Percentiles rank a stretch among this genome's conserved stretches.
Evolutionary conservation across 2,329 filamentous ascomycete species (phyloP).

Genomic region (Orbilia oligospora): DNA sequence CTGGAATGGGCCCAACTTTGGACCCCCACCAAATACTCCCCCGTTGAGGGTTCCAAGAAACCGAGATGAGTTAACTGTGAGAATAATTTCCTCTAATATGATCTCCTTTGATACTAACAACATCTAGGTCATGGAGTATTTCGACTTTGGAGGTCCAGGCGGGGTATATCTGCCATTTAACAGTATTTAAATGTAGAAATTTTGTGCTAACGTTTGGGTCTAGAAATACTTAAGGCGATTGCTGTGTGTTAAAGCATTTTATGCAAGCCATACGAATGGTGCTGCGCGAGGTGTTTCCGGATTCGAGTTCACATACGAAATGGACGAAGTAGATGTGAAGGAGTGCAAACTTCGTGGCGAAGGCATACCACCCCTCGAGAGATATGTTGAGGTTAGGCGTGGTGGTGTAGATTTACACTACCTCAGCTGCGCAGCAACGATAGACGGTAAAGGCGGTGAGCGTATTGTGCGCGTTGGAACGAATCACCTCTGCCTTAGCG

Average conservation of each 20-base stretch:
- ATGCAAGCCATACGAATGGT: conserved; percentile 56
- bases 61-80: conserved; percentile 56
- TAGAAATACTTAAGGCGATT: conserved; percentile 56
- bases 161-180: conserved; percentile 27
- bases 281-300: conserved; percentile 54
- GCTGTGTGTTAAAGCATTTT: conserved; percentile 57
- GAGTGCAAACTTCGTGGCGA: conserved; percentile 49
- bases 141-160: conserved; percentile 57
- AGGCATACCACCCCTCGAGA: conserved; percentile 11
- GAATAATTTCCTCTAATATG: neutral
- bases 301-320: conserved; percentile 59
- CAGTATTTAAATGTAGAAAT: neutral
- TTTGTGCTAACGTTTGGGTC: conserved; percentile 4
- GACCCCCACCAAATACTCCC: conserved; percentile 42
- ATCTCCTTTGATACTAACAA: conserved; percentile 15
- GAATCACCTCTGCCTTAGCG: conserved; percentile 57
- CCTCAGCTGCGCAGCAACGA: conserved; percentile 48
- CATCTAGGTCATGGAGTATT: conserved; percentile 56
- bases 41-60: conserved; percentile 54
- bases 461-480: conserved; percentile 53
- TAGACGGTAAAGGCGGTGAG: conserved; percentile 50
- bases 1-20: conserved; percentile 58
- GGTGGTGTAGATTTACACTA: conserved; percentile 53
- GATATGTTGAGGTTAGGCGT: conserved; percentile 52
- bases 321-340: conserved; percentile 53